phyloP scores from a whole-genome alignment of 306 rosid species.

The Vigna hirtella region DNA sequence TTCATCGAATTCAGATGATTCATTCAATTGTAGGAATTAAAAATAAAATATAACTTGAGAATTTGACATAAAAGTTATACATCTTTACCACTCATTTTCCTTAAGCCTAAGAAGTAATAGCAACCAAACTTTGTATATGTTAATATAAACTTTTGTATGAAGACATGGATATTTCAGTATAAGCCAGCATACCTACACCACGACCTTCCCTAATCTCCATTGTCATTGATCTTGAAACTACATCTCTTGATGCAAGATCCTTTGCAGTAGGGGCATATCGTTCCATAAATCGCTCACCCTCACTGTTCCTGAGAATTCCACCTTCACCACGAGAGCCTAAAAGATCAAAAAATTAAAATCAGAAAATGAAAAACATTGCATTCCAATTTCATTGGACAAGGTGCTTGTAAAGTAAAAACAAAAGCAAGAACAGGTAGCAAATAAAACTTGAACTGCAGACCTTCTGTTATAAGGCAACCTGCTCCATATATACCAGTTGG shows the following conservation, averaged over 20 bases:
- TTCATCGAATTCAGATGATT: conserved; percentile 3
- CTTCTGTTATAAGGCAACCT: conserved; percentile 98
- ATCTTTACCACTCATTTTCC: not conserved
- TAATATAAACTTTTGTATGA: conserved; percentile 5
- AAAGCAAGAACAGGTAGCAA: conserved; percentile 21
- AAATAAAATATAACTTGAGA: conserved; percentile 13
- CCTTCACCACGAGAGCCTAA: conserved; percentile 99
- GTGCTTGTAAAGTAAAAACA: conserved; percentile 35
- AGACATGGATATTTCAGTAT: not conserved
- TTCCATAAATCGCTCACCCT: conserved; percentile 99
- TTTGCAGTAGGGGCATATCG: conserved; percentile 97
- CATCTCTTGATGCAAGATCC: conserved; percentile 98
- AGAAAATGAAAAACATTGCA: conserved; percentile 36
- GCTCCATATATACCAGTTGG: conserved; percentile 99
- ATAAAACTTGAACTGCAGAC: conserved; percentile 51
- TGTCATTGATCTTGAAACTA: conserved; percentile 94
- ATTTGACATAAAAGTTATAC: conserved; percentile 9
- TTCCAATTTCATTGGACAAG: conserved; percentile 32
- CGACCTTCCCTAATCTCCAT: conserved; percentile 98
- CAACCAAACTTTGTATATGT: conserved; percentile 4
- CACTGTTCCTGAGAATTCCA: conserved; percentile 94
- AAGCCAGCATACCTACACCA: conserved; percentile 75
- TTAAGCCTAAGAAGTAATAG: not conserved
- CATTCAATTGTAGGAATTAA: conserved; percentile 1
- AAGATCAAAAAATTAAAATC: conserved; percentile 40